Conservation (phyloP, 331 rosid species). For the Acacia concinna region DNA sequence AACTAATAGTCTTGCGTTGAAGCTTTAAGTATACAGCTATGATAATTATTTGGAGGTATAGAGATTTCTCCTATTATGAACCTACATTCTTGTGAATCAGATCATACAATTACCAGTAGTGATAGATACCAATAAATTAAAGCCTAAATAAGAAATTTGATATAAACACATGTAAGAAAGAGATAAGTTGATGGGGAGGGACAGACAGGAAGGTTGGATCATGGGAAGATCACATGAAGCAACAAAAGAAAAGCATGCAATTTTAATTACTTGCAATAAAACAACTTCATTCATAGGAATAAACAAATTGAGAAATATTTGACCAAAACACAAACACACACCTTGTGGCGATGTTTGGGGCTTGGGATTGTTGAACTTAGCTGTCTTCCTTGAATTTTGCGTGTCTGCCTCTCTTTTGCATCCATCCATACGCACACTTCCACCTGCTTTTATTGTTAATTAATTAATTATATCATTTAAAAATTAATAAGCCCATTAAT, state of each 20-base stretch:
- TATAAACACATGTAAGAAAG: too few species aligned
- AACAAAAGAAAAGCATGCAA: neutral
- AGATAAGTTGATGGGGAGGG: neutral
- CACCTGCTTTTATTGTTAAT: neutral
- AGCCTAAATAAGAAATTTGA: too few species aligned
- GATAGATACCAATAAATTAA: too few species aligned
- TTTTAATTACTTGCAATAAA: neutral
- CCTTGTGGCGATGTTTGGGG: slow-evolving; percentile 54
- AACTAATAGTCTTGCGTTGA: too few species aligned
- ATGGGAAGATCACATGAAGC: slow-evolving; percentile 35
- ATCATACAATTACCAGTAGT: too few species aligned
- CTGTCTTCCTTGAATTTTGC: slow-evolving; percentile 49
- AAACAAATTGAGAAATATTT: slow-evolving; percentile 39
- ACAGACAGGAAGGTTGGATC: slow-evolving; percentile 15
- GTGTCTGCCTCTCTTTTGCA: slow-evolving; percentile 24
- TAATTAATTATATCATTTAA: neutral
- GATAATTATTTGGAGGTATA: too few species aligned
- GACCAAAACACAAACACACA: slow-evolving; percentile 53
- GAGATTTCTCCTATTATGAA: too few species aligned
- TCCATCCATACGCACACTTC: neutral
- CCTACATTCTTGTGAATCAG: too few species aligned
- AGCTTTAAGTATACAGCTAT: too few species aligned
- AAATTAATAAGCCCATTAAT: neutral
- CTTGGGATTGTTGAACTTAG: slow-evolving; percentile 38
- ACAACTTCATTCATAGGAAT: neutral